Evolutionary conservation across 2,329 filamentous ascomycete species (phyloP).

Genomic region (Pseudogymnoascus destructans): DNA sequence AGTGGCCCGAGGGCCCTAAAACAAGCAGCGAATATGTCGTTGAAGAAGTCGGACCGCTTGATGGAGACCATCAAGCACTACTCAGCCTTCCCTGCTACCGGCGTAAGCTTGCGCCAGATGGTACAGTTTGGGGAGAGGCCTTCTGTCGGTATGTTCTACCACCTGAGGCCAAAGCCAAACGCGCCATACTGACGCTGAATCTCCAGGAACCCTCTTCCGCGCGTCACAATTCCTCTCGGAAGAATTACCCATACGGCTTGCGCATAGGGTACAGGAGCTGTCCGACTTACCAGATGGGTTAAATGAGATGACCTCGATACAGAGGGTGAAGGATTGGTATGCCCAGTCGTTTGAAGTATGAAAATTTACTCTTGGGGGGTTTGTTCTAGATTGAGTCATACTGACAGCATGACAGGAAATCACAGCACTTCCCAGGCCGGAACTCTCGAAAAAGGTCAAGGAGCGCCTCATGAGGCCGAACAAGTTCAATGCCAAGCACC

Average conservation of each 20-base stretch:
- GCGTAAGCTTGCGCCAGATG: slow-evolving; percentile 95
- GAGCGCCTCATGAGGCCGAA: slow-evolving; percentile 62
- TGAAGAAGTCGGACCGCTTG: slow-evolving; percentile 80
- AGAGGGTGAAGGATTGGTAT: slow-evolving; percentile 94
- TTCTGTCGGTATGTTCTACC: slow-evolving; percentile 57
- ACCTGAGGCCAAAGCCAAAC: background rate
- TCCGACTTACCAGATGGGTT: slow-evolving; percentile 86
- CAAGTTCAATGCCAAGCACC: slow-evolving; percentile 41
- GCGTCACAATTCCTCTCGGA: slow-evolving; percentile 97
- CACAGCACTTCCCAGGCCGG: slow-evolving; percentile 68
- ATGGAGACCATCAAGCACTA: slow-evolving; percentile 98
- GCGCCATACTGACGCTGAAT: slow-evolving; percentile 10
- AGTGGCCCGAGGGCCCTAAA: slow-evolving; percentile 22
- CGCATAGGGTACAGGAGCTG: slow-evolving; percentile 91
- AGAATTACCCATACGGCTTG: slow-evolving; percentile 90
- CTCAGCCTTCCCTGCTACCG: slow-evolving; percentile 91
- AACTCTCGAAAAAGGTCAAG: slow-evolving; percentile 60
- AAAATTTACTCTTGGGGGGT: background rate
- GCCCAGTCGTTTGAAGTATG: slow-evolving; percentile 96
- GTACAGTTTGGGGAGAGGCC: slow-evolving; percentile 95
- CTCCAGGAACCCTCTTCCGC: slow-evolving; percentile 78
- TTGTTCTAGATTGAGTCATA: background rate
- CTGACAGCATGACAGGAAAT: slow-evolving; percentile 55
- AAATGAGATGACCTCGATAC: slow-evolving; percentile 95
- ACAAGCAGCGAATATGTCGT: slow-evolving; percentile 55